A percentile compares a stretch with the other conserved stretches of the same genome.
These are phyloP conservation scores for Piper longum DNA, from an alignment of 164 flowering plant genomes.

Conservation along the genomic window DNA sequence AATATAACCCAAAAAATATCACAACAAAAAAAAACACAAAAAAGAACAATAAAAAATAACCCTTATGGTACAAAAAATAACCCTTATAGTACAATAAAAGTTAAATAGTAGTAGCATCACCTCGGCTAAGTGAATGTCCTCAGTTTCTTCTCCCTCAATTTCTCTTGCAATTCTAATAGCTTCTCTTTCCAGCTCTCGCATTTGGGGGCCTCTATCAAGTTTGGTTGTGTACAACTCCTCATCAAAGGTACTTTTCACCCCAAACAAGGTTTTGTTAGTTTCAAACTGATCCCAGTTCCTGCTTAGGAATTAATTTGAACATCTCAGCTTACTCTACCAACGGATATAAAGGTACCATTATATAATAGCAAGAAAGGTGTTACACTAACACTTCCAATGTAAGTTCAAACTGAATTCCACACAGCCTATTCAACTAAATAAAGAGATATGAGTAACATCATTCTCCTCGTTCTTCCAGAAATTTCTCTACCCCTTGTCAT, in stretches of 20 bases:
- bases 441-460: no score
- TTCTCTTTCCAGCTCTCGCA: conserved; percentile 64
- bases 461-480: no score
- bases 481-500: no score
- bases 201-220: conserved; percentile 87
- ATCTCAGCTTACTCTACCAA: not conserved
- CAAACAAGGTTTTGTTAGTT: conserved; percentile 76
- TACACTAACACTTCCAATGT: no score
- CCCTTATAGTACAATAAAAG: no score
- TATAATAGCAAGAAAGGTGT: not conserved
- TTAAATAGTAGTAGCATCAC: conserved; percentile 15
- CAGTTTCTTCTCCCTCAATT: conserved; percentile 91
- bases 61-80: no score
- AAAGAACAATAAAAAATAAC: not conserved
- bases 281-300: conserved; percentile 97
- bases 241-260: conserved; percentile 89
- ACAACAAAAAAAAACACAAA: no score
- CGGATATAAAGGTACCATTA: not conserved
- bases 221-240: conserved; percentile 98
- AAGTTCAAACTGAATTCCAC: no score
- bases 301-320: not conserved
- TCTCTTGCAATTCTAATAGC: conserved; percentile 87
- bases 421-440: no score
- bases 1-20: no score
- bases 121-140: conserved; percentile 92